Base-by-base conservation (phyloP, 2,329 filamentous ascomycete genomes). In the Colletotrichum tropicicola region DNA sequence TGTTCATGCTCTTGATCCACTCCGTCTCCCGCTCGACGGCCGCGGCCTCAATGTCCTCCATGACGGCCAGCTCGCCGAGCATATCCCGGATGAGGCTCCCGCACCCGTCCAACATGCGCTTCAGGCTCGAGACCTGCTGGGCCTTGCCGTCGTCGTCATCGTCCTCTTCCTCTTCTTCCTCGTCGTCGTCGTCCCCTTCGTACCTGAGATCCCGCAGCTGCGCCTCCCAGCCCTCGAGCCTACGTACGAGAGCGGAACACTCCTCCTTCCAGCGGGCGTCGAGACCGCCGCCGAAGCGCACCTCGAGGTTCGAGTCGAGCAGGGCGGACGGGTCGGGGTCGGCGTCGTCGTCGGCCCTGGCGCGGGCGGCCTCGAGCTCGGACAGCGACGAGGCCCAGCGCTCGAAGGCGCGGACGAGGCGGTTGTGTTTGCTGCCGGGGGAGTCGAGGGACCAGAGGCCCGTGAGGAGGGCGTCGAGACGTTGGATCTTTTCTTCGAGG, bases 31-130 rank as follows among this genome's bases (percentile, higher is more conserved):
- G 79, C 48, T 75, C 77, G 55, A 87, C 74, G 5, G 87, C 84
- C 69, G 88, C 87, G 48, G 77, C 78, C 75, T 90, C 87, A 59
- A 92, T 85, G 70, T 83, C 81, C 59, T 82, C 82, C 89, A 92
- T 91, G 64, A 84, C 65, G n/a, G 75, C 74, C 67, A 92, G 76
- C 78, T 91, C 89, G n/a, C 78, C 79, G 45, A 89, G 74, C 88
- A 91, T 91, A 35, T 83, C 86, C 49, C 78, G 72, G 12, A 90
- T 81, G 45, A 91, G 74, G 15, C 70, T 71, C 21, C 79, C 74
- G 59, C 83, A 86, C 3, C 79, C 82, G 6, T 73, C 74, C 39
- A 91, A 72, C 68, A 88, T 81, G 27, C 77, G 74, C 21, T 71
- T 77, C 58, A 90, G 71, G 63, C 81, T 85, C 15, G 76, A 76